phyloP scores from a whole-genome alignment of 2,329 filamentous ascomycete genomes.

The Fusarium sp. region DNA sequence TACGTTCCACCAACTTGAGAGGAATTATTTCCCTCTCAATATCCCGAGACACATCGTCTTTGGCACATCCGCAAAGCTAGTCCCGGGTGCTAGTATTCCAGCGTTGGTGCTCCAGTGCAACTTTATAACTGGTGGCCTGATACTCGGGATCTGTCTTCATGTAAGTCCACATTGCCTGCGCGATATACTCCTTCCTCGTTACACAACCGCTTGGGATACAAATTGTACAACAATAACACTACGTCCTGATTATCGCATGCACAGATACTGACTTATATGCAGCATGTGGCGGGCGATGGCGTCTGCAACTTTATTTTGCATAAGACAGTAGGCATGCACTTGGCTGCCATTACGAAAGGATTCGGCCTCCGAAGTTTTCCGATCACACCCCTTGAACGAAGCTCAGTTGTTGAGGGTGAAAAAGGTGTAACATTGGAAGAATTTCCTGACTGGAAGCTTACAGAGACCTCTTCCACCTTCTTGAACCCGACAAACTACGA shows the following conservation, averaged over 20 bases:
- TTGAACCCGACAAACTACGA: not conserved
- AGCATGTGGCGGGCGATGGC: conserved; percentile 18
- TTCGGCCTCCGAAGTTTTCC: not conserved
- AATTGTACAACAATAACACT: not conserved
- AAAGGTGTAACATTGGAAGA: not conserved
- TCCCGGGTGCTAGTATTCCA: not conserved
- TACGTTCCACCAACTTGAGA: conserved; percentile 2
- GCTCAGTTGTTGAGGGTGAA: not conserved
- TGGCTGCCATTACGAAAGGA: not conserved
- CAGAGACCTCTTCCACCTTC: not conserved
- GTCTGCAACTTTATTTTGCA: conserved; percentile 9
- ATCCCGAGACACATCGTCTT: conserved; percentile 6
- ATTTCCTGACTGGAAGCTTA: conserved; percentile 4
- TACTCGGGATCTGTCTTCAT: conserved; percentile 9
- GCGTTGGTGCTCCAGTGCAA: conserved; percentile 2
- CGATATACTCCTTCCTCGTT: rapidly evolving
- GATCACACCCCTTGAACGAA: conserved; percentile 1
- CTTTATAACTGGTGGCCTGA: conserved; percentile 2
- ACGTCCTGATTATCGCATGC: rapidly evolving
- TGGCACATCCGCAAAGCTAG: conserved; percentile 3
- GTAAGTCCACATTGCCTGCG: not conserved
- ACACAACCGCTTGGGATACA: not conserved
- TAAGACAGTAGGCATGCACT: conserved; percentile 1
- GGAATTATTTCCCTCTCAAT: not conserved
- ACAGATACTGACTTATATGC: not conserved